Evolutionary conservation across 495 filamentous ascomycete species (phyloP), one percentile per base, ranked within the genome.

Genomic region (Thermochaetoides thermophila): DNA sequence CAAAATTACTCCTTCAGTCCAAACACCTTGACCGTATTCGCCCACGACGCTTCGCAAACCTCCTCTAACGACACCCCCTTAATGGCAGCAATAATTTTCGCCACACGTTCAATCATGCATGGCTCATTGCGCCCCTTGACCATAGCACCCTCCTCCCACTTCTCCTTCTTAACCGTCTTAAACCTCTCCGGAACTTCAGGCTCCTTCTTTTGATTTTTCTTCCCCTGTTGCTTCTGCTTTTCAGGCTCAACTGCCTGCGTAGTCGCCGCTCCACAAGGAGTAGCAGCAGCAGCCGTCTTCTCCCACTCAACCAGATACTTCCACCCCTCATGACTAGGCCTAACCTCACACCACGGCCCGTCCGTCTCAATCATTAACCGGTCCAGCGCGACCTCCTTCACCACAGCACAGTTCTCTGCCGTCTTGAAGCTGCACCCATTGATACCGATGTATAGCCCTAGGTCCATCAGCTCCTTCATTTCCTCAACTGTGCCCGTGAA

Each of bases 401-500:
- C 82, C 4, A 93, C 83, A 5, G 68, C 76, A 13, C 91, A 63
- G 38, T 92, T 93, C 51, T 89, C 84, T 11, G 75, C 78, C 1
- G 83, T 93, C 61, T 94, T 93, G 64, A 95, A 69, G 44, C 78
- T 84, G 52, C 86, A 93, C 14, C 86, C 86, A 48, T 95, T 95
- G 17, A 91, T 66, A 13, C 86, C 83, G 31, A 95, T 69, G 48
- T 92, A 75, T 25, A 94, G 57, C 3, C 84, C 84, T 30, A 84
- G 46, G 5, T 70, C 72, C 37, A 86, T 71, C 32, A 93, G 56
- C 35, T 74, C 66, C 31, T 62, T 51, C 82, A 91, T 84, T 51
- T 95, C 86, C 11, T 78, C 78, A 18, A 73, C 50, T 0, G 81
- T 84, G 3, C 86, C 86, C 0, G 86, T 94, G 48, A 95, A 95